phyloP scores from a whole-genome alignment of 2,329 filamentous ascomycete species.

The Proliferodiscus dingleyae region DNA sequence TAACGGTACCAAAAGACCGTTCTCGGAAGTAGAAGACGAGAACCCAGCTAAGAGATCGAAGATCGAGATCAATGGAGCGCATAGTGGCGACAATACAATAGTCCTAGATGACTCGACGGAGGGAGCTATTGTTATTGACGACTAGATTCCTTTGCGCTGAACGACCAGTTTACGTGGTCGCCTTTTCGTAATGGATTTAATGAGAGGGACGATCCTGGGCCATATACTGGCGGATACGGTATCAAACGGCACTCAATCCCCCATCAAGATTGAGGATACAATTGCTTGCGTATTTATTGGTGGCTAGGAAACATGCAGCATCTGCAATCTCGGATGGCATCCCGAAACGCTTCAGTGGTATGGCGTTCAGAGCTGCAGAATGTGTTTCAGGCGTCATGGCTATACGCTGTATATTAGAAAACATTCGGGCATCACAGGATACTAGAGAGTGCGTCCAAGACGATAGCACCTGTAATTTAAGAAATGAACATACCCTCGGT shows the following conservation, averaged over 20 bases:
- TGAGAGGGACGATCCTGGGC: not conserved
- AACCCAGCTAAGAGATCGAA: slow-evolving; percentile 28
- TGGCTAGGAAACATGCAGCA: slow-evolving; percentile 70
- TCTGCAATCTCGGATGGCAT: slow-evolving; percentile 70
- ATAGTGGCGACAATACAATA: slow-evolving; percentile 28
- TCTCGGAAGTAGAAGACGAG: slow-evolving; percentile 22
- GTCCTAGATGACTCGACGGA: slow-evolving; percentile 36
- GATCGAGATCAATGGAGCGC: slow-evolving; percentile 35
- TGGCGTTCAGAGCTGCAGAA: slow-evolving; percentile 40
- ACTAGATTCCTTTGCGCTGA: too few relatives aligned
- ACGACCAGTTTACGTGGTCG: too few relatives aligned
- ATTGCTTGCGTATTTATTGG: slow-evolving; percentile 80
- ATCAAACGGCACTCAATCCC: slow-evolving; percentile 65
- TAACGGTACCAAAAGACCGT: slow-evolving; percentile 30
- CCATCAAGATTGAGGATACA: slow-evolving; percentile 83
- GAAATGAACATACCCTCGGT: slow-evolving; percentile 52
- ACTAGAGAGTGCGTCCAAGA: not conserved
- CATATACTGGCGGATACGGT: slow-evolving; percentile 1
- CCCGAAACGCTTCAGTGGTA: slow-evolving; percentile 65
- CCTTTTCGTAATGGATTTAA: not conserved
- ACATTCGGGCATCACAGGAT: slow-evolving; percentile 22
- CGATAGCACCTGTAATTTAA: not conserved
- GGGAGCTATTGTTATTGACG: slow-evolving; percentile 64
- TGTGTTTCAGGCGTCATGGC: slow-evolving; percentile 38
- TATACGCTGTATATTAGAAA: slow-evolving; percentile 34